Conservation (phyloP, 768 basidiomycete species). For the Agaricus subrufescens region DNA sequence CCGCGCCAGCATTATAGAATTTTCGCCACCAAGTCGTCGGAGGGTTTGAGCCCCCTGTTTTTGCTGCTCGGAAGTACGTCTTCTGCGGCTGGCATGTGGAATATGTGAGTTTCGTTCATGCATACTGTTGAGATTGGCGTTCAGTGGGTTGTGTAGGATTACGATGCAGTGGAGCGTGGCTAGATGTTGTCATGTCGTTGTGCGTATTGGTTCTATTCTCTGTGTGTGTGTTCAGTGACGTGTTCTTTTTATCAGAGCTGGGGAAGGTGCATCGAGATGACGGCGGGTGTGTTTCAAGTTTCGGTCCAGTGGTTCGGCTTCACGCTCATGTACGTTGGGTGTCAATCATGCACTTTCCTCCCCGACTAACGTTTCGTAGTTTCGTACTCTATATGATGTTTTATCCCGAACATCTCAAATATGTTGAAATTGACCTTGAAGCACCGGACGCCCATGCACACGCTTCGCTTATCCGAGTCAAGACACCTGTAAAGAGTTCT, state of each 20-base stretch:
- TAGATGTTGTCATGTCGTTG: constrained; percentile 74
- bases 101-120: constrained; percentile 50
- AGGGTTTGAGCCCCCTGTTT: constrained; percentile 92
- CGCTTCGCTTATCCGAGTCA: constrained; percentile 28
- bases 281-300: constrained; percentile 82
- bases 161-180: constrained; percentile 82
- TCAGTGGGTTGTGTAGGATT: constrained; percentile 42
- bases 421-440: constrained; percentile 23
- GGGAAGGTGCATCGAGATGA: constrained; percentile 71
- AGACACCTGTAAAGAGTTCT: constrained; percentile 47
- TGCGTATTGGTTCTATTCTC: constrained; percentile 31
- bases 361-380: constrained; percentile 33
- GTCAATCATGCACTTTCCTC: not conserved
- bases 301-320: constrained; percentile 82
- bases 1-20: constrained; percentile 67
- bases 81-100: constrained; percentile 77
- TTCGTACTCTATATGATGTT: constrained; percentile 89
- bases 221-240: not conserved
- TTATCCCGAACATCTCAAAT: constrained; percentile 85
- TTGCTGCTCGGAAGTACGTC: constrained; percentile 85
- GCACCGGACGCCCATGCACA: constrained; percentile 26
- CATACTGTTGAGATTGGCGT: constrained; percentile 5
- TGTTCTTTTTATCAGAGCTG: constrained; percentile 40
- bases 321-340: constrained; percentile 62
- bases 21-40: constrained; percentile 68